Percentiles rank a stretch among this genome's conserved stretches.
Evolutionary conservation across 805 yeast genomes (phyloP).

Genomic region (Saturnispora galanensis): DNA sequence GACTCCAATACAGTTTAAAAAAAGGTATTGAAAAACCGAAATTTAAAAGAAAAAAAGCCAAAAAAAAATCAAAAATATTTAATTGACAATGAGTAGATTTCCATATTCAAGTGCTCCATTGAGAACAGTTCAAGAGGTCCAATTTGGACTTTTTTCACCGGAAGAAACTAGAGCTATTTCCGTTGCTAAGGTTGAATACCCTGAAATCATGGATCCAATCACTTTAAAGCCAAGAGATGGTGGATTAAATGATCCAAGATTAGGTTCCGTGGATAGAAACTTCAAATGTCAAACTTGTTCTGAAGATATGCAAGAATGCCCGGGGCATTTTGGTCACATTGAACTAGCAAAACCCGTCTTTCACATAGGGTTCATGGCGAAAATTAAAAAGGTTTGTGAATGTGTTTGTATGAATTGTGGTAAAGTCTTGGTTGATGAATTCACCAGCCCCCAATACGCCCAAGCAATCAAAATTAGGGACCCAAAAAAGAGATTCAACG

Average conservation of each 20-base stretch:
- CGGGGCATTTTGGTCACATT: constrained; percentile 98
- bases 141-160: constrained; percentile 95
- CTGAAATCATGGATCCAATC: constrained; percentile 99
- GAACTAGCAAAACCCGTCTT: constrained; percentile 98
- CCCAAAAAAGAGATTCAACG: constrained; percentile 92
- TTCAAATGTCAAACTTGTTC: constrained; percentile 98
- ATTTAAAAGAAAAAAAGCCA: neutral
- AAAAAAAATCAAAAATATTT: constrained; percentile 2
- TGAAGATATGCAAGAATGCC: constrained; percentile 98
- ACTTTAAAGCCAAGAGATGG: constrained; percentile 93
- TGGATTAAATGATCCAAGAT: constrained; percentile 92
- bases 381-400: constrained; percentile 91
- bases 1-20: too few species aligned
- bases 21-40: neutral
- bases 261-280: constrained; percentile 95
- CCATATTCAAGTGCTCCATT: constrained; percentile 98
- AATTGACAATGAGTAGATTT: constrained; percentile 34
- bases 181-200: constrained; percentile 95
- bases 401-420: constrained; percentile 99
- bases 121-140: constrained; percentile 96
- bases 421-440: constrained; percentile 77
- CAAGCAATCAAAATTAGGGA: constrained; percentile 84
- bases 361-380: constrained; percentile 90
- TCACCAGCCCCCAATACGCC: constrained; percentile 64
- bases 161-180: constrained; percentile 96